Conservation (phyloP, 23 red algal genomes). For the Chondrus crispus region DNA sequence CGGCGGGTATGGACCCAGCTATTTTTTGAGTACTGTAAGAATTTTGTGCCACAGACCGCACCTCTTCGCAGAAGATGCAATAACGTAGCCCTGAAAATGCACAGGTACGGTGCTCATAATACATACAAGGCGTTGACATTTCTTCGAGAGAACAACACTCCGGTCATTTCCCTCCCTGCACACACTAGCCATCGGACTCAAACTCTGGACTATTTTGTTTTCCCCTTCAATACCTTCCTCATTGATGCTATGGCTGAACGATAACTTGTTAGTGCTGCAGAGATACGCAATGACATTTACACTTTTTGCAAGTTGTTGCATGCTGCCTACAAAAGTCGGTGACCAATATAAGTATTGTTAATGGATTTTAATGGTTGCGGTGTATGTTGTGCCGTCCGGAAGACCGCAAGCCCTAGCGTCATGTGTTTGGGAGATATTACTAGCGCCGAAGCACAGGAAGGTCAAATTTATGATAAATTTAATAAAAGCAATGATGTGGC, state of each 20-base stretch:
- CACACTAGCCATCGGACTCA: constrained; percentile 20
- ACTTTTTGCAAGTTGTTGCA: no score
- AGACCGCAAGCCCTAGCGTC: neutral
- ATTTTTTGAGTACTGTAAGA: no score
- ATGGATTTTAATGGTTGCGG: neutral
- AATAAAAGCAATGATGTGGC: no score
- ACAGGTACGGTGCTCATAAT: neutral
- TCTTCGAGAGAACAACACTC: neutral
- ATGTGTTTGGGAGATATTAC: neutral
- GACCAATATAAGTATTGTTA: neutral
- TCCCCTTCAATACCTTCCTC: neutral
- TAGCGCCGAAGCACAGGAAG: neutral
- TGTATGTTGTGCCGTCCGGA: neutral
- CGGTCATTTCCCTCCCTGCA: neutral
- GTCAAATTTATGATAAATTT: no score
- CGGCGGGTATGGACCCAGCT: neutral
- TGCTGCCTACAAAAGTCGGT: no score
- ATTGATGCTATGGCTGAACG: neutral
- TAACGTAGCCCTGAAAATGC: neutral
- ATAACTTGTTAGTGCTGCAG: no score
- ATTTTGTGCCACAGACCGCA: neutral
- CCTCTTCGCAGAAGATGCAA: neutral
- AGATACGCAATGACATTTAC: no score
- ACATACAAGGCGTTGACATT: neutral
- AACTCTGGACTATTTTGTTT: constrained; percentile 7